These are phyloP conservation scores for Nannizzia gypsea DNA, from an alignment of 2,329 filamentous ascomycete genomes.

Conservation along the genomic window DNA sequence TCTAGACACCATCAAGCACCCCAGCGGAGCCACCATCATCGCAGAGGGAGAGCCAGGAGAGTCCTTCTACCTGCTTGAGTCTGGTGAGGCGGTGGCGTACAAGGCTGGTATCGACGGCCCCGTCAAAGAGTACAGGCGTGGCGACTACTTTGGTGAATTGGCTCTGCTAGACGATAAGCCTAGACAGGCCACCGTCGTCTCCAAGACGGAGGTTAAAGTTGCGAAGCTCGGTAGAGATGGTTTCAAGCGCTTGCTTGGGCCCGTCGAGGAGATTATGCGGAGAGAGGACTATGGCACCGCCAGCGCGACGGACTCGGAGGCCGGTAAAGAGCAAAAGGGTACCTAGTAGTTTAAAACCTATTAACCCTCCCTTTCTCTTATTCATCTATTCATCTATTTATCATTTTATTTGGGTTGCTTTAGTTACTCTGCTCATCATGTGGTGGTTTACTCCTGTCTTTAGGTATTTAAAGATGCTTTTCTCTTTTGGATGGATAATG, in stretches of 20 bases:
- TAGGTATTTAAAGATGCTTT: background rate
- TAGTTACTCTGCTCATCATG: background rate
- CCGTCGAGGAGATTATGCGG: conserved; percentile 89
- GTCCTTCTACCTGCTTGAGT: conserved; percentile 83
- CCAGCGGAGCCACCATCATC: conserved; percentile 72
- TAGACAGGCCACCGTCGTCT: conserved; percentile 77
- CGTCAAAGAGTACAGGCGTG: conserved; percentile 74
- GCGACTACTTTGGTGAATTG: conserved; percentile 94
- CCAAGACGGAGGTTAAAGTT: conserved; percentile 79
- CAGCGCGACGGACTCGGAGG: background rate
- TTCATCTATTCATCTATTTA: too few species aligned
- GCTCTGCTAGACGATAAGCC: conserved; percentile 88
- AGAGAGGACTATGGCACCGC: conserved; percentile 38
- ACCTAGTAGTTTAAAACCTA: too few species aligned
- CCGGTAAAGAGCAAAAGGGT: background rate
- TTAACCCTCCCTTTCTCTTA: too few species aligned
- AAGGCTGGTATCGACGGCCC: conserved; percentile 59
- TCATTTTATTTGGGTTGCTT: background rate
- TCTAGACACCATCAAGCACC: conserved; percentile 78
- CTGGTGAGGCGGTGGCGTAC: conserved; percentile 74
- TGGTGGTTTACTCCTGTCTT: background rate
- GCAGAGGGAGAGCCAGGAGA: conserved; percentile 81
- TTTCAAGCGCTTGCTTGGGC: conserved; percentile 84
- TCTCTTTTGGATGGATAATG: background rate
- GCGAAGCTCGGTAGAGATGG: conserved; percentile 85